Percentiles rank a stretch among this genome's conserved stretches.
These are phyloP conservation scores for Tranzscheliella williamsii DNA, from an alignment of 1,284 basidiomycete species.

Conservation along the genomic window DNA sequence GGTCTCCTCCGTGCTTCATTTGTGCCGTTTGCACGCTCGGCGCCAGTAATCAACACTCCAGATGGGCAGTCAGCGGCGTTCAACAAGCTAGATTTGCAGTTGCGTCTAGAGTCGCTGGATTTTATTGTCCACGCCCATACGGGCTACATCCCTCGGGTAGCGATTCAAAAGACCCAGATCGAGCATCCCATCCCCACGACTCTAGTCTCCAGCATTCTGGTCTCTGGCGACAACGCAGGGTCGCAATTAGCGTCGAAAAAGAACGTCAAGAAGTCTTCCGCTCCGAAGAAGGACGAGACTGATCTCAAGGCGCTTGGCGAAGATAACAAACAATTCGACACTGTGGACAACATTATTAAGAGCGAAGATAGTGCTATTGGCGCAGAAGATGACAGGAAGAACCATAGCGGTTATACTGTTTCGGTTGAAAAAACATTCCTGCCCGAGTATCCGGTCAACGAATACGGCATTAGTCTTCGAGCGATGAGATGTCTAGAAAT, in stretches of 20 bases:
- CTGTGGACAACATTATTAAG: constrained; percentile 12
- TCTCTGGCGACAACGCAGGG: constrained; percentile 6
- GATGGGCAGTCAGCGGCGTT: constrained; percentile 7
- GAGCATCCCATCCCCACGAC: constrained; percentile 30
- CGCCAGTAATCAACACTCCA: not conserved
- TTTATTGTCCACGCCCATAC: constrained; percentile 36
- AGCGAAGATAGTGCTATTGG: constrained; percentile 11
- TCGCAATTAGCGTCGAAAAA: constrained; percentile 6
- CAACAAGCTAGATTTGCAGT: constrained; percentile 19
- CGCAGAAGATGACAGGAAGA: constrained; percentile 18
- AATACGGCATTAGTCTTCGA: constrained; percentile 51
- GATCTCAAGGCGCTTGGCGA: constrained; percentile 8
- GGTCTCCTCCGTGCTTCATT: constrained; percentile 37
- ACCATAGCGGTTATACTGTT: constrained; percentile 21
- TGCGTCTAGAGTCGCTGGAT: constrained; percentile 45
- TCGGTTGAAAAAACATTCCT: constrained; percentile 38
- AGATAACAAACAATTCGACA: constrained; percentile 4
- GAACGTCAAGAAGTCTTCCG: constrained; percentile 6
- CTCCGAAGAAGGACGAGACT: constrained; percentile 20
- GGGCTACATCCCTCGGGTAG: constrained; percentile 31
- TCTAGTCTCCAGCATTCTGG: constrained; percentile 23
- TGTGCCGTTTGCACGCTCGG: constrained; percentile 10
- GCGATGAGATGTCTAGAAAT: constrained; percentile 55
- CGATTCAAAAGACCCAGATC: constrained; percentile 38
- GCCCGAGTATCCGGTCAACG: constrained; percentile 52